Evolutionary conservation across 257 asterid genomes (phyloP), one percentile per base, ranked within the genome.

Genomic region (Scutellaria galericulata): DNA sequence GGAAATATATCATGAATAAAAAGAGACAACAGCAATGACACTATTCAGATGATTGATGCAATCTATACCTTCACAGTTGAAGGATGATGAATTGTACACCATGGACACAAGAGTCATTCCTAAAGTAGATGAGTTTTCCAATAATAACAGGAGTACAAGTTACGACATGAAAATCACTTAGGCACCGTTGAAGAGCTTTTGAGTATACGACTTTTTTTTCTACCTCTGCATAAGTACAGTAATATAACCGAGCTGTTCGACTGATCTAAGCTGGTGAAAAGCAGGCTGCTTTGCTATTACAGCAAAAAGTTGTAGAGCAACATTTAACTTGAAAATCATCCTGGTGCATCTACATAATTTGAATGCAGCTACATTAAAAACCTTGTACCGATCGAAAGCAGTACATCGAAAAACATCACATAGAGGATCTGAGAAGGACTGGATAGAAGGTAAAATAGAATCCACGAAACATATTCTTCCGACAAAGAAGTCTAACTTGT

Each of bases 261-360:
- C 94, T 71, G 98, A 90, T 92, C 99, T 88, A 78, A 95, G 99
- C 88, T 92, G 99, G 83, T 90, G 97, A 77, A 95, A 95, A 73
- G 95, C 96, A 48, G 97, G 94, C 64, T 95, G 99, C 88, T 95
- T 92, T 4, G 99, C 99, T 47, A 87, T 78, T 81, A 87, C 73
- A 70, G 91, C 96, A 80, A 92, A 92, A 70, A 95, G 97, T 78
- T 95, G 98, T 62, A 95, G 94, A 70, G 84, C 79, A 52, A 78
- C 96, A 72, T 92, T 95, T 86, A 90, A 71, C 84, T 83, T 58
- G 83, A 92, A 18, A 84, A 78, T 95, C 99, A 79, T 95, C 99
- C 77, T 83, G 97, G 84, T 95, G 93, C 53, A 90, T 96, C 99
- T 94, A 71, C 76, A 85, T 55, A 40, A 47, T 72, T 60, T 12